These are phyloP conservation scores for Malus domestica DNA, from an alignment of 306 rosid species.

Conservation along the genomic window ASM211411v1 NC_041798.1:41366001-41366500, in stretches of 20 bases:
- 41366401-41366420: constrained; percentile 2
- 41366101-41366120: constrained; percentile 93
- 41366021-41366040: not conserved
- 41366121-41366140: constrained; percentile 47
- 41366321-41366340: constrained; percentile 50
- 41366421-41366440: not conserved
- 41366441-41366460: constrained; percentile 27
- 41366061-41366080: constrained; percentile 93
- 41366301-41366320: not conserved
- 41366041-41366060: constrained; percentile 65
- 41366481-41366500: constrained; percentile 68
- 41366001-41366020: not conserved
- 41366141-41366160: constrained; percentile 30
- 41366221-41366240: constrained; percentile 42
- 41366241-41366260: not conserved
- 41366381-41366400: constrained; percentile 41
- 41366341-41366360: constrained; percentile 51
- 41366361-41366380: constrained; percentile 76
- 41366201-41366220: constrained; percentile 90
- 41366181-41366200: constrained; percentile 88
- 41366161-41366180: constrained; percentile 50
- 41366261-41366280: not conserved
- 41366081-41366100: constrained; percentile 98
- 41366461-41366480: constrained; percentile 64
- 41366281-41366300: not conserved